Conservation (phyloP, 2,329 filamentous ascomycete genomes). For the Arthrinium phaeospermum region DNA sequence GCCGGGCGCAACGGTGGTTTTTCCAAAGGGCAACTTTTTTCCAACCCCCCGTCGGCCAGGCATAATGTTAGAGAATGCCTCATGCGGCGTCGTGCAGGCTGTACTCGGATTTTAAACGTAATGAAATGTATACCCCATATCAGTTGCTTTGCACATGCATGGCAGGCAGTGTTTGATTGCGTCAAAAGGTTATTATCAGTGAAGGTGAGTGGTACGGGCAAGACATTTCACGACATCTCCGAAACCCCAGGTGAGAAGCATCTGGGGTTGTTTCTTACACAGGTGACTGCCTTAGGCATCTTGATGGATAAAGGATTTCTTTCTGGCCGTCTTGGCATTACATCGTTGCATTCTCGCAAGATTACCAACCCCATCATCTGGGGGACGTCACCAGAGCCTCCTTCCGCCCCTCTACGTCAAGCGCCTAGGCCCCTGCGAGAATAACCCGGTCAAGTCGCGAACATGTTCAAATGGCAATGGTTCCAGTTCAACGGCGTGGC, state of each 20-base stretch:
- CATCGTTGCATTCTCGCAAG: not conserved
- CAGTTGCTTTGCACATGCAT: not conserved
- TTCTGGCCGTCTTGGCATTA: not conserved
- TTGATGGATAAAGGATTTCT: not conserved
- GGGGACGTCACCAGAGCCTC: not conserved
- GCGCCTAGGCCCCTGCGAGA: not conserved
- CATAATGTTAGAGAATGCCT: slow-evolving; percentile 17
- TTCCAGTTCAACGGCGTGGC: too few species aligned
- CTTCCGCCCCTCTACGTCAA: slow-evolving; percentile 2
- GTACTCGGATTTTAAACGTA: slow-evolving; percentile 10
- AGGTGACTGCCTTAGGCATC: not conserved
- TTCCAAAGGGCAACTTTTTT: not conserved
- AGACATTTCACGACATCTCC: not conserved
- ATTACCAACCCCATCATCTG: not conserved
- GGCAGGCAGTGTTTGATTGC: not conserved
- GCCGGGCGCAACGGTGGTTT: slow-evolving; percentile 1
- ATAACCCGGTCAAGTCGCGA: not conserved
- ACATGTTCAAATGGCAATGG: too few species aligned
- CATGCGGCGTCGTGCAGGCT: slow-evolving; percentile 16
- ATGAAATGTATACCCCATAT: slow-evolving; percentile 19
- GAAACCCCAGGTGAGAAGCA: not conserved
- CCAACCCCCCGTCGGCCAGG: not conserved
- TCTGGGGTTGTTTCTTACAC: not conserved
- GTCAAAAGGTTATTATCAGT: not conserved
- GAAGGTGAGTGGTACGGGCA: not conserved